phyloP scores from a whole-genome alignment of 768 basidiomycete genomes.

The Pholiota conissans region DNA sequence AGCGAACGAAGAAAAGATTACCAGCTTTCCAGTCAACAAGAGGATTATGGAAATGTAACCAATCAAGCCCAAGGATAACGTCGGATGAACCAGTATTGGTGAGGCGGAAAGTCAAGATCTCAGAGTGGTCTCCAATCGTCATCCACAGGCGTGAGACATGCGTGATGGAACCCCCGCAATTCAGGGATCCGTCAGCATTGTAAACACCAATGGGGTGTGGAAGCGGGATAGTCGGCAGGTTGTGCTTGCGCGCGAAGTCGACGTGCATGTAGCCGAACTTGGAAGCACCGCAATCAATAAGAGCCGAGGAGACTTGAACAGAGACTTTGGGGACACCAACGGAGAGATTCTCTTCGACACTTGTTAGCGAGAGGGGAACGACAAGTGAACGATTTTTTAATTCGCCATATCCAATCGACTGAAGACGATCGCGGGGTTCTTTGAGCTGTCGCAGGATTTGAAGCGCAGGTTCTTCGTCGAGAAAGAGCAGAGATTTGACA shows the following conservation, averaged over 20 bases:
- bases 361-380: too few relatives aligned
- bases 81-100: not conserved
- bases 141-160: not conserved
- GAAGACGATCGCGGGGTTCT: too few relatives aligned
- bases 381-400: too few relatives aligned
- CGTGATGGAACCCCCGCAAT: constrained; percentile 3
- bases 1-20: constrained; percentile 10
- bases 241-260: not conserved
- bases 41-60: constrained; percentile 23
- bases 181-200: constrained; percentile 14
- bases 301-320: too few relatives aligned
- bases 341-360: too few relatives aligned
- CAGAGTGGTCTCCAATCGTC: constrained; percentile 12
- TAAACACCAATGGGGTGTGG: constrained; percentile 10
- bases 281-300: constrained; percentile 15
- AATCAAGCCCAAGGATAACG: constrained; percentile 16
- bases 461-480: too few relatives aligned
- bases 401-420: too few relatives aligned
- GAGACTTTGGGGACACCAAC: too few relatives aligned
- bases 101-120: not conserved
- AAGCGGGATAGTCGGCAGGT: not conserved
- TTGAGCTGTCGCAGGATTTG: too few relatives aligned
- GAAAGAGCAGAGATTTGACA: too few relatives aligned
- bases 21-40: constrained; percentile 18
- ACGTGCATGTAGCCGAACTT: constrained; percentile 1